Evolutionary conservation across 2,329 filamentous ascomycete species (phyloP).

Genomic region (Beauveria sp.): DNA sequence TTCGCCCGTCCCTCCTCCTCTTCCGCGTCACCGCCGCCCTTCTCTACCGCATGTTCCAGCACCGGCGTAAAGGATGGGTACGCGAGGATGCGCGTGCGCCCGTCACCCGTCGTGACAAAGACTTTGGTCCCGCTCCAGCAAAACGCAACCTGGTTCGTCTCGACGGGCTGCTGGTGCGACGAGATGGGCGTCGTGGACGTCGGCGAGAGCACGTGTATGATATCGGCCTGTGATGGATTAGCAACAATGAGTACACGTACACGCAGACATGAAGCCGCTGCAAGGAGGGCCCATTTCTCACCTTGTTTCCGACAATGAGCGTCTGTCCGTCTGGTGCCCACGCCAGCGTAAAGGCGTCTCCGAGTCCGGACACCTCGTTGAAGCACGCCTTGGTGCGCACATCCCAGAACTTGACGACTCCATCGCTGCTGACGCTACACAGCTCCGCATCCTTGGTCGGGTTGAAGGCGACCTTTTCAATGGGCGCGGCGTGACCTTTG

Average conservation of each 20-base stretch:
- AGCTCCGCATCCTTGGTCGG: slow-evolving; percentile 70
- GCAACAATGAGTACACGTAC: neutral
- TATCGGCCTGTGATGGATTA: slow-evolving; percentile 42
- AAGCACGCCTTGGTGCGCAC: slow-evolving; percentile 64
- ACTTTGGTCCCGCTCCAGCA: slow-evolving; percentile 65
- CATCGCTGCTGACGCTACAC: slow-evolving; percentile 66
- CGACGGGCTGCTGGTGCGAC: slow-evolving; percentile 51
- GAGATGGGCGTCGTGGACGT: slow-evolving; percentile 46
- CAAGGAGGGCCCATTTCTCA: slow-evolving; percentile 24
- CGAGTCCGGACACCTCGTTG: slow-evolving; percentile 60
- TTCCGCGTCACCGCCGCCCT: slow-evolving; percentile 18
- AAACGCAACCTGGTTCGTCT: slow-evolving; percentile 68
- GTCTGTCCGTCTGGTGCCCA: slow-evolving; percentile 67
- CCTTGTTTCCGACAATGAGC: slow-evolving; percentile 67
- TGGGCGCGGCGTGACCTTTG: slow-evolving; percentile 54
- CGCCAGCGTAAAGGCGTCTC: slow-evolving; percentile 61
- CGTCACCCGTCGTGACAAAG: slow-evolving; percentile 63
- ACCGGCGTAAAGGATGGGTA: slow-evolving; percentile 57
- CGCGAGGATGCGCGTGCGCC: slow-evolving; percentile 60
- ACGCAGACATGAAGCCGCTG: neutral
- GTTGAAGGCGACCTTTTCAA: slow-evolving; percentile 74
- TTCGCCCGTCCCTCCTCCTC: slow-evolving; percentile 8
- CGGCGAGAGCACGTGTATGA: slow-evolving; percentile 55
- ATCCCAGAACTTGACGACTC: slow-evolving; percentile 73
- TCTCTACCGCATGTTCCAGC: slow-evolving; percentile 31